Percentiles rank a stretch among this genome's conserved stretches.
Conservation (phyloP, 495 filamentous ascomycete genomes). For the Lentithecium fluviatile region DNA sequence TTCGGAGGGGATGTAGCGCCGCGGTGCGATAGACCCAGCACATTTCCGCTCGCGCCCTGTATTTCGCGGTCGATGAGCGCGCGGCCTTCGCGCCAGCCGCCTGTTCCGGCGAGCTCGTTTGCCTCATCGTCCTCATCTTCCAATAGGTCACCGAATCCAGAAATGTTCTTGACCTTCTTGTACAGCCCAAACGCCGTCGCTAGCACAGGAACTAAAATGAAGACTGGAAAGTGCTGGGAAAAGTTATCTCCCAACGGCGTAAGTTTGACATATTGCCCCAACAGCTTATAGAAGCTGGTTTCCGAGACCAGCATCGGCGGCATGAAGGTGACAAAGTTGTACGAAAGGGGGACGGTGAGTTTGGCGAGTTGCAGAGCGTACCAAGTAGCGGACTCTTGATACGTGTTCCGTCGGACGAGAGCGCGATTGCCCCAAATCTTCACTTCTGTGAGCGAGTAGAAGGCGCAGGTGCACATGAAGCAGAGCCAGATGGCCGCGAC, state of each 20-base stretch:
- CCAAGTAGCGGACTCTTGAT: constrained; percentile 89
- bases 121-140: constrained; percentile 74
- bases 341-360: constrained; percentile 85
- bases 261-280: constrained; percentile 79
- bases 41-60: constrained; percentile 55
- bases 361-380: constrained; percentile 87
- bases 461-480: constrained; percentile 86
- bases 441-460: constrained; percentile 81
- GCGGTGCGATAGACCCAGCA: constrained; percentile 38
- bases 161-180: constrained; percentile 68
- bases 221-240: constrained; percentile 79
- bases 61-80: constrained; percentile 90
- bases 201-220: constrained; percentile 78
- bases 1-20: constrained; percentile 19
- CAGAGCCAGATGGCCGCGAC: constrained; percentile 84
- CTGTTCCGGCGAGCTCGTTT: constrained; percentile 65
- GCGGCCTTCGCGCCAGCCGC: constrained; percentile 89
- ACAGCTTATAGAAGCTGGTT: constrained; percentile 83
- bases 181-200: constrained; percentile 87
- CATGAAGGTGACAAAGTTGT: constrained; percentile 92
- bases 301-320: constrained; percentile 60
- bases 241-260: constrained; percentile 83
- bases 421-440: constrained; percentile 95
- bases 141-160: constrained; percentile 67
- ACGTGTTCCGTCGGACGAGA: constrained; percentile 84